These are phyloP conservation scores for Nothomitra cinnamomea DNA, from an alignment of 2,329 filamentous ascomycete species.

Conservation along the genomic window DNA sequence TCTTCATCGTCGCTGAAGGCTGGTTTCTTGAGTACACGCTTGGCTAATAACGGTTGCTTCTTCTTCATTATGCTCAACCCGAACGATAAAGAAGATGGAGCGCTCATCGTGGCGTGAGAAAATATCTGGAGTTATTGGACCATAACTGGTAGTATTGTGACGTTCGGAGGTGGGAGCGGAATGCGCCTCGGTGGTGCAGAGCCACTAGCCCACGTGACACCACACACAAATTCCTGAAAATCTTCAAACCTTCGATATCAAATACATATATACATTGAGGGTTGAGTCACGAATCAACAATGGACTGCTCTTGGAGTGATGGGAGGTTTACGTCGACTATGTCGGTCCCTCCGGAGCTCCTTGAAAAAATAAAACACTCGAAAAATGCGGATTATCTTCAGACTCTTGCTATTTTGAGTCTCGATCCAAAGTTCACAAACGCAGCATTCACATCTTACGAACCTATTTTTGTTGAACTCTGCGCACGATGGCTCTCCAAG, in stretches of 20 bases:
- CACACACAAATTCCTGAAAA: neutral
- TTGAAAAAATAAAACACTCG: neutral
- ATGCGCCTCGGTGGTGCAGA: neutral
- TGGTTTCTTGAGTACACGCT: conserved; percentile 33
- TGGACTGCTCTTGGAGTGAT: conserved; percentile 3
- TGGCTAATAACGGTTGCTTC: conserved; percentile 28
- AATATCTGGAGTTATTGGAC: neutral
- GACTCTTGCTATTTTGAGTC: conserved; percentile 49
- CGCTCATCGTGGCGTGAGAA: conserved; percentile 1
- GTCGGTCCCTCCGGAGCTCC: neutral
- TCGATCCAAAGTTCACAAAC: conserved; percentile 54
- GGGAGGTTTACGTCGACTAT: neutral
- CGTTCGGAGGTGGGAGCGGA: neutral
- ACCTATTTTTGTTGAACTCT: conserved; percentile 62
- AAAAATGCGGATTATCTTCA: conserved; percentile 40
- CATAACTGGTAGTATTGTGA: neutral
- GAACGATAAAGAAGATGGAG: conserved; percentile 32
- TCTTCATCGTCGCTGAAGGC: conserved; percentile 41
- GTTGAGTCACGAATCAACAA: neutral
- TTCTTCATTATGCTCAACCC: conserved; percentile 48
- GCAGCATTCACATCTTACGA: conserved; percentile 59
- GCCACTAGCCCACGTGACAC: neutral
- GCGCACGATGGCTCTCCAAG: conserved; percentile 52
- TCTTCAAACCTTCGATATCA: neutral
- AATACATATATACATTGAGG: neutral